Percentiles rank a stretch among this genome's conserved stretches.
These are phyloP conservation scores for Entonaema liquescens DNA, from an alignment of 495 filamentous ascomycete genomes.

Conservation along the genomic window DNA sequence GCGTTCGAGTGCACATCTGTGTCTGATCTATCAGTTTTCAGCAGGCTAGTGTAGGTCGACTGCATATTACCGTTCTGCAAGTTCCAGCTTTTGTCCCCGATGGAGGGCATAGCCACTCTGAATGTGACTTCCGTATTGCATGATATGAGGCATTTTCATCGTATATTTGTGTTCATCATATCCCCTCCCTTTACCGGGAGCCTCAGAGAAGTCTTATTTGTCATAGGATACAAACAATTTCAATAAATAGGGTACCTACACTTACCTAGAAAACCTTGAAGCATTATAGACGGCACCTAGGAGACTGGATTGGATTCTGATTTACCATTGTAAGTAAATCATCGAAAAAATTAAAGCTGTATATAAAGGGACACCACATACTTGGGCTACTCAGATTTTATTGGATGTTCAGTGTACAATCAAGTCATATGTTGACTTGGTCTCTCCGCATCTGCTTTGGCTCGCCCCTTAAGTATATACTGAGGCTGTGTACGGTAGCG, in stretches of 20 bases:
- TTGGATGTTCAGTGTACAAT: background rate
- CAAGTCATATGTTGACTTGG: background rate
- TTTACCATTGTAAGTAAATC: too few relatives aligned
- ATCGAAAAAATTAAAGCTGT: too few relatives aligned
- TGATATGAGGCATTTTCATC: background rate
- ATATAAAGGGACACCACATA: background rate
- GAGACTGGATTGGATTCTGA: too few relatives aligned
- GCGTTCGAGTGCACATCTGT: background rate
- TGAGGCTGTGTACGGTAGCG: background rate
- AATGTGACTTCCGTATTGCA: background rate
- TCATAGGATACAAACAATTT: too few relatives aligned
- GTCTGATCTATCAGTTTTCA: background rate
- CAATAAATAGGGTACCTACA: too few relatives aligned
- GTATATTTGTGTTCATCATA: background rate
- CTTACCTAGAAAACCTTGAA: too few relatives aligned
- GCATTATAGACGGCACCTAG: too few relatives aligned
- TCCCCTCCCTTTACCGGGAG: background rate
- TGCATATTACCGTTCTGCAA: background rate
- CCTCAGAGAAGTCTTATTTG: too few relatives aligned
- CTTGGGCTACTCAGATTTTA: background rate
- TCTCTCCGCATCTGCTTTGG: background rate
- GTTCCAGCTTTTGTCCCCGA: background rate
- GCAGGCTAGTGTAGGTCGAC: background rate
- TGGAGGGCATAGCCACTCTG: background rate
- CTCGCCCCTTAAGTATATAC: background rate